phyloP scores from a whole-genome alignment of 2,329 filamentous ascomycete species.

The Botrytis elliptica region DNA sequence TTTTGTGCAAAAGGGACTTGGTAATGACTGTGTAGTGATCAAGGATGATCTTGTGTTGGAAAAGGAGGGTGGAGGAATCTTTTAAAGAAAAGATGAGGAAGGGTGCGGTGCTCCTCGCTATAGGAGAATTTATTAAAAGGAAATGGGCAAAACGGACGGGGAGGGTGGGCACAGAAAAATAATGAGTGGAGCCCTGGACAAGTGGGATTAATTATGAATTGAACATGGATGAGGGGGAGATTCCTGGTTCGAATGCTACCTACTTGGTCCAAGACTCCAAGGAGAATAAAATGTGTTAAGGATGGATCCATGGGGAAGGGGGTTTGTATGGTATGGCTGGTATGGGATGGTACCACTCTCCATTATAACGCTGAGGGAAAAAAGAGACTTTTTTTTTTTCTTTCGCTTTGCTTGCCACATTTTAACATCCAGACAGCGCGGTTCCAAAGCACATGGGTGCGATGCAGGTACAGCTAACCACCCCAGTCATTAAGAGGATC shows the following conservation, averaged over 20 bases:
- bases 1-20: slow-evolving; percentile 17
- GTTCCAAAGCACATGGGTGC: slow-evolving; percentile 14
- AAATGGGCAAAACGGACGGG: slow-evolving; percentile 13
- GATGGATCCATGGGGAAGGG: not conserved
- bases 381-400: not conserved
- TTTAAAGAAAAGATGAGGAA: slow-evolving; percentile 12
- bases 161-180: not conserved
- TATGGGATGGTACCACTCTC: not conserved
- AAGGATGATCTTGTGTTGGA: slow-evolving; percentile 11
- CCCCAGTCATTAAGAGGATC: not conserved
- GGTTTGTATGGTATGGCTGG: not conserved
- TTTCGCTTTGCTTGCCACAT: not conserved
- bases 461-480: slow-evolving; percentile 16
- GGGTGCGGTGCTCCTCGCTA: slow-evolving; percentile 1
- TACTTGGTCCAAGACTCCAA: not conserved
- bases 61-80: slow-evolving; percentile 10
- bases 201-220: slow-evolving; percentile 3
- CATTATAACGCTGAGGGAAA: not conserved
- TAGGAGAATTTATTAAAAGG: slow-evolving; percentile 2
- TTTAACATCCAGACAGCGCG: not conserved
- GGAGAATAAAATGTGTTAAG: not conserved
- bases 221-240: not conserved
- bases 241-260: not conserved
- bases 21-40: slow-evolving; percentile 24
- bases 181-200: slow-evolving; percentile 12